Base-by-base conservation (phyloP, 2,329 filamentous ascomycete genomes). In the Clathrospora elynae region DNA sequence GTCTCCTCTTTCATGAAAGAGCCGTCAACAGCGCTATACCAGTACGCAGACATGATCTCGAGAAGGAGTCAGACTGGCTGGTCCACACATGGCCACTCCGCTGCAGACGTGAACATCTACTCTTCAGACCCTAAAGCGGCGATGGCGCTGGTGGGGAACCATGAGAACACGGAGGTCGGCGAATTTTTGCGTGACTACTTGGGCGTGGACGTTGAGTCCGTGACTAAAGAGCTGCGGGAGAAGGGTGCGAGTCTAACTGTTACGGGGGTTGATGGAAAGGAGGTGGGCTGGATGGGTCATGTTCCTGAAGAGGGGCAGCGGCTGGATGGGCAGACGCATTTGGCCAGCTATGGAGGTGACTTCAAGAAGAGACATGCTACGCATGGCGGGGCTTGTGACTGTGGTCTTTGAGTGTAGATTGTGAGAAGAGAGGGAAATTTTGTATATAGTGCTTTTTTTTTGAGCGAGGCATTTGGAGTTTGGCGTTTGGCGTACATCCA, bases 31-130 rank as follows among this genome's bases (percentile, higher is more conserved):
- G 78, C 84, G 3, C 74, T 80, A 2, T 84, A 82, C 62, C 71
- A 77, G 17, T 88, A 97, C 64, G 84, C 90, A 0, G 85, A 89
- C 62, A 92, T 99, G 75, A 82, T 97, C 57, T 95, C 88, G 57
- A 80, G 87, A 4, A 83, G 93, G 47, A 88, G 91, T 1, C 90
- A 95, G 64, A 82, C 96, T 29, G 95, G 93, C 10, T 99, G 93
- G 93, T 86, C 82, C 52, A 96, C 91, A 0, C 92, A 96, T 68
- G 93, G 93, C 18, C 93, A 99, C 73, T 62, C 64, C 65, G 93
- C 86, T 36, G 90, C 93, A 6, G 93, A 99, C 66, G 93, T 99
- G 34, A 99, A 99, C 70, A 89, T 99, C 55, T 99, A 97, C 73
- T 86, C 88, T 37, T 91, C 87, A 0, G 84, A 88, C 3, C 78